Evolutionary conservation across 345 rosid genomes (phyloP), one percentile per base, ranked within the genome.

Genomic region (Boechera divaricarpa): DNA sequence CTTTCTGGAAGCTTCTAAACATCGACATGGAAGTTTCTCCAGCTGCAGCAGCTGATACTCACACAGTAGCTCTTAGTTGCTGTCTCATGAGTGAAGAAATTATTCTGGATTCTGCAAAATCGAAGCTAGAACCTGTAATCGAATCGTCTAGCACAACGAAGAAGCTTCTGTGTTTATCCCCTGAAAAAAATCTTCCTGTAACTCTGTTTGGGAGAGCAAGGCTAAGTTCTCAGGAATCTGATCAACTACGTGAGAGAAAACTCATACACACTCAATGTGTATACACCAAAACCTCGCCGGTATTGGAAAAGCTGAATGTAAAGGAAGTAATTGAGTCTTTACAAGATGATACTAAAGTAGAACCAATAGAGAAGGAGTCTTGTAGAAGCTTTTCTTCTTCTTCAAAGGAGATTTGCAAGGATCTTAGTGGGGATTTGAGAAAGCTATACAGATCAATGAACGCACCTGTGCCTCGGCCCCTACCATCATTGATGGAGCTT

Each of bases 131-230:
- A 57, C 72, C 83, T 1, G 72, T 74, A 10, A 69, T 82, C 2
- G 59, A 58, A 51, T 76, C 81, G 38, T 64, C 81, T 9, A 61
- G 55, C 18, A n/a, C 7, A 45, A 82, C 75, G 69, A 80, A 73
- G 75, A 59, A 75, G 79, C 67, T 77, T 51, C 78, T 58, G 67
- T 75, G 78, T 75, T 84, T 87, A 51, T 81, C 85, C 74, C 88
- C 86, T 36, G 75, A 77, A 44, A 86, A 86, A 65, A 74, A 69
- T 70, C 82, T 73, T 15, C 80, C 82, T 16, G 72, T 90, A 64
- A 90, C 96, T 36, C 75, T 94, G 44, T 91, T 94, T 81, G 94
- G 94, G 44, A 88, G 86, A 75, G 93, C 94, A 53, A 84, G 98
- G 77, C 76, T 80, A 28, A 72, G 84, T 53, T 74, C 85, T 56